Evolutionary conservation across 257 asterid species (phyloP), one percentile per base, ranked within the genome.

Genomic region (Datura wrightii): DNA sequence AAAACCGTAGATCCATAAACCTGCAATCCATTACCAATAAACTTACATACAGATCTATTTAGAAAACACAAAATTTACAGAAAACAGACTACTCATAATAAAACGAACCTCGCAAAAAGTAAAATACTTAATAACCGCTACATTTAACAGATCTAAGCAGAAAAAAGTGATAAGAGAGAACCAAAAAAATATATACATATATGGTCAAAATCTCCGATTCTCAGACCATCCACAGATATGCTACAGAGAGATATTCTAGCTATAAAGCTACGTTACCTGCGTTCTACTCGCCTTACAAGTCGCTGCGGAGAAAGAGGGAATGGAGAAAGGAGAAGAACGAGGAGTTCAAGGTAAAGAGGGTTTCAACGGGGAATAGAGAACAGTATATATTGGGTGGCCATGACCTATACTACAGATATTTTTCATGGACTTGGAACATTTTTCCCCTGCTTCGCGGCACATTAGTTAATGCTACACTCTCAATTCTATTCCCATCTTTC

Each of bases 301-400:
- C 31, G 82, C 7, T 16, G 31, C 14, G 15, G 5, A 10, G 34
- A 31, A 74, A 48, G 8, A 74, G 60, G 24, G 13, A 74, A 48
- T 74, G 14, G 10, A 74, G 31, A 31, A 6, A 48, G 46, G 31
- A 50, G 82, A 14, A 74, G 62, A 76, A 76, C 82, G 82, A 76
- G 63, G 82, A 76, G 8, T 5, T 31, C 1, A 46, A 71, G 5
- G 18, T 4, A 70, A 42, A 50, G 62, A 76, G 46, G 46, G 62
- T 52, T 50, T 8, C 11, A 15, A 19, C 1, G 46, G 1, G 0
- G 31, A 3, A 2, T 3, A 13, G 46, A 76, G 8, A 11, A 31
- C 6, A 6, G 3, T 76, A 39, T 69, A 48, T 76, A 44, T 67
- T 67, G 76, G 76, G 50, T 37, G 48, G 76, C 24, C 16, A 15